Percentiles rank a stretch among this genome's conserved stretches.
These are phyloP conservation scores for Rosa chinensis DNA, from an alignment of 306 rosid genomes.

Conservation along the genomic window DNA sequence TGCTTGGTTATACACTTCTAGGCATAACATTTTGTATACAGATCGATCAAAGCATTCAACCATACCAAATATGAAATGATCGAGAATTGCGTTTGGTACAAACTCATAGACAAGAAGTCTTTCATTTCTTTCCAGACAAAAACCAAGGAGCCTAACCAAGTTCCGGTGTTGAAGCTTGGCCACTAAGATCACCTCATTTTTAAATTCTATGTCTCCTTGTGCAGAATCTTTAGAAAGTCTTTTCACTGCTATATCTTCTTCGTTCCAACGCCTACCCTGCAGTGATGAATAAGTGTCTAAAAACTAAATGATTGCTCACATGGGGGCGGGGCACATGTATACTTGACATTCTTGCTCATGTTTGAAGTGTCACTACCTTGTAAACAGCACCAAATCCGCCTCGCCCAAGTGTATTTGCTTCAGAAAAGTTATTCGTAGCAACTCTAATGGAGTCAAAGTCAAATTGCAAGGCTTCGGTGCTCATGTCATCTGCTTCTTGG, in stretches of 20 bases:
- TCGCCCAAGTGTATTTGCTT: neutral
- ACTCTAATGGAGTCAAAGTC: conserved; percentile 4
- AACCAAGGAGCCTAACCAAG: neutral
- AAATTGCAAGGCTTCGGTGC: conserved; percentile 1
- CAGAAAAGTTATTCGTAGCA: conserved; percentile 13
- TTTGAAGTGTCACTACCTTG: neutral
- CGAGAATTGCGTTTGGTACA: conserved; percentile 14
- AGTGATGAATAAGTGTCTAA: neutral
- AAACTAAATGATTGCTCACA: neutral
- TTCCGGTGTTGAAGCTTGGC: neutral
- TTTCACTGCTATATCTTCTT: neutral
- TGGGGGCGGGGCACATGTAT: neutral
- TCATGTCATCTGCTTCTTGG: conserved; percentile 6
- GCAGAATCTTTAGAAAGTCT: neutral
- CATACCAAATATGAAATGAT: conserved; percentile 20
- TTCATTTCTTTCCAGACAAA: neutral
- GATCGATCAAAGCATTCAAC: neutral
- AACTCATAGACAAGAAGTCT: neutral
- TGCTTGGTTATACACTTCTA: neutral
- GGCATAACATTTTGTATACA: neutral
- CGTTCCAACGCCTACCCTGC: neutral
- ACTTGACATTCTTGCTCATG: neutral
- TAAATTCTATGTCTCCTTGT: neutral
- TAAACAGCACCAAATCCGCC: conserved; percentile 2
- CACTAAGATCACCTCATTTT: neutral